Evolutionary conservation across 2,329 filamentous ascomycete species (phyloP).

Genomic region (Colletotrichum theobromicola): DNA sequence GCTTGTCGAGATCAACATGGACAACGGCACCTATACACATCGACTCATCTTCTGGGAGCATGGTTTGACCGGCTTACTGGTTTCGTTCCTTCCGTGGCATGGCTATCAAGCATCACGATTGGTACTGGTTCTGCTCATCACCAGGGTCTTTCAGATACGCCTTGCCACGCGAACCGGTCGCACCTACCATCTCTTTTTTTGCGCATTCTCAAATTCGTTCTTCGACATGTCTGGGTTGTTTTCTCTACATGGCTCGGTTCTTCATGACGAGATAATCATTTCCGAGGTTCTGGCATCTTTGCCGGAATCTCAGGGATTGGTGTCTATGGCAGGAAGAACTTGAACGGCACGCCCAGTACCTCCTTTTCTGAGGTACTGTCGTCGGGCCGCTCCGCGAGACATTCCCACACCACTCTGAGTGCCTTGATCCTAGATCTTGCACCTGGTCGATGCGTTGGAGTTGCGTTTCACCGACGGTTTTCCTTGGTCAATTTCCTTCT

Average conservation of each 20-base stretch:
- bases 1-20: constrained; percentile 48
- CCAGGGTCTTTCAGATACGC: constrained; percentile 17
- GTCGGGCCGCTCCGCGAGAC: constrained; percentile 24
- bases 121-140: constrained; percentile 21
- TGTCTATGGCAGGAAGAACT: constrained; percentile 16
- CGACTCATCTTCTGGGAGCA: constrained; percentile 26
- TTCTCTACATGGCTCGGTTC: constrained; percentile 40
- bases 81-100: constrained; percentile 15
- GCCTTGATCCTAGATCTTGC: neutral
- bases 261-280: constrained; percentile 27
- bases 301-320: neutral
- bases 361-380: constrained; percentile 33
- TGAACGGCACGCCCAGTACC: constrained; percentile 47
- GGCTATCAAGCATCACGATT: constrained; percentile 19
- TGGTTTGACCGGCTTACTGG: constrained; percentile 17
- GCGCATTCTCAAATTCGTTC: constrained; percentile 47
- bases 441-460: constrained; percentile 41
- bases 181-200: constrained; percentile 26
- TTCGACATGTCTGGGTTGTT: constrained; percentile 35
- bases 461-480: constrained; percentile 32
- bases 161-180: constrained; percentile 42
- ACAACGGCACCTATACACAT: constrained; percentile 25
- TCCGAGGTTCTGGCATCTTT: neutral
- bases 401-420: constrained; percentile 1
- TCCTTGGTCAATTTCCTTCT: constrained; percentile 19